A percentile compares a stretch with the other conserved stretches of the same genome.
phyloP scores from a whole-genome alignment of 768 basidiomycete genomes.

The Gelatoporia subvermispora region DNA sequence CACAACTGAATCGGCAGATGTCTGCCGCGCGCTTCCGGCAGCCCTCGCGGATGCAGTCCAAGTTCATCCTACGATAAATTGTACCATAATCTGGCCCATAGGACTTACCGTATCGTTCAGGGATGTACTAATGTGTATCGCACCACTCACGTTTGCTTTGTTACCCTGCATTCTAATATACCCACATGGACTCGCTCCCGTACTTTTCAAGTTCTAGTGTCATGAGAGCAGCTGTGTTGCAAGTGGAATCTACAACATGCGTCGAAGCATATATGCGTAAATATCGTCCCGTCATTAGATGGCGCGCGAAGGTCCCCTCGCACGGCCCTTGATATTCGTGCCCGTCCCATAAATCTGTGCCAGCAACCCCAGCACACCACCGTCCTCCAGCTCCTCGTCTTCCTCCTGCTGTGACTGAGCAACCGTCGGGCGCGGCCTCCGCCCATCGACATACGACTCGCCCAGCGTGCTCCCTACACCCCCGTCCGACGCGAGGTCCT shows the following conservation, averaged over 20 bases:
- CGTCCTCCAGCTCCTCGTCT: conserved; percentile 68
- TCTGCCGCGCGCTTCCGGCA: too few relatives aligned
- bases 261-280: neutral
- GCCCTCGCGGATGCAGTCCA: too few relatives aligned
- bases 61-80: too few relatives aligned
- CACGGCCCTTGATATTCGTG: conserved; percentile 23
- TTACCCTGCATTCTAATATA: neutral
- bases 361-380: conserved; percentile 78
- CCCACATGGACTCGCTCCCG: too few relatives aligned
- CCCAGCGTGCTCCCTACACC: conserved; percentile 57
- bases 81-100: too few relatives aligned
- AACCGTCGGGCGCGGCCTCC: conserved; percentile 28
- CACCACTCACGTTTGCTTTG: neutral
- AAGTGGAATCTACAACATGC: too few relatives aligned
- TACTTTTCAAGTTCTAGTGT: too few relatives aligned
- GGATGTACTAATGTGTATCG: neutral
- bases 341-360: conserved; percentile 75
- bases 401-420: conserved; percentile 37
- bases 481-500: conserved; percentile 45
- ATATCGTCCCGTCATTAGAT: conserved; percentile 10
- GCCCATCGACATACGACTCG: conserved; percentile 75
- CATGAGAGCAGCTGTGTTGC: too few relatives aligned
- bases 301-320: conserved; percentile 21
- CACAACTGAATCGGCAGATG: conserved; percentile 28
- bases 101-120: neutral